Conservation (phyloP, 2,329 filamentous ascomycete genomes). For the Fusarium nelsonii region DNA sequence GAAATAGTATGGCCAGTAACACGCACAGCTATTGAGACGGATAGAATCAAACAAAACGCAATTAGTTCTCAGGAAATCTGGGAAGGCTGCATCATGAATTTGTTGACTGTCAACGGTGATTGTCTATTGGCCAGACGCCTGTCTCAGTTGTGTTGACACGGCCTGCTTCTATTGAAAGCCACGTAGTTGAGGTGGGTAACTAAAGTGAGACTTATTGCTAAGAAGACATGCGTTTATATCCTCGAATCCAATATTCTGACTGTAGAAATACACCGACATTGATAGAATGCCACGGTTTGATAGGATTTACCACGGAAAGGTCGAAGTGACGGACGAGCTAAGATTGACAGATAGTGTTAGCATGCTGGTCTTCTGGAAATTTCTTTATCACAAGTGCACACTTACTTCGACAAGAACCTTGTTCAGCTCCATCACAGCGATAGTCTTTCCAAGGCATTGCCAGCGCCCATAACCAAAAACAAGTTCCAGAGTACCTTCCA, state of each 20-base stretch:
- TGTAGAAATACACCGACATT: slow-evolving; percentile 51
- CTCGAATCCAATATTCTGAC: slow-evolving; percentile 37
- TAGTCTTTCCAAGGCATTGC: slow-evolving; percentile 55
- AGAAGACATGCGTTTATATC: neutral
- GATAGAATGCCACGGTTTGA: slow-evolving; percentile 49
- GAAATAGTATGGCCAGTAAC: too few relatives aligned
- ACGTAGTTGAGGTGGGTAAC: too few relatives aligned
- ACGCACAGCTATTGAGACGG: too few relatives aligned
- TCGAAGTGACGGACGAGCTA: slow-evolving; percentile 52
- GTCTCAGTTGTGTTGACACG: too few relatives aligned
- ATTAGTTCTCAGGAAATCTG: too few relatives aligned
- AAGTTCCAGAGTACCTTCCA: slow-evolving; percentile 56
- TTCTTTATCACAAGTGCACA: accelerated
- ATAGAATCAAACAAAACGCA: too few relatives aligned
- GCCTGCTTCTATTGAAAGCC: too few relatives aligned
- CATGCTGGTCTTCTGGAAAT: accelerated
- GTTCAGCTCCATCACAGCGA: slow-evolving; percentile 57
- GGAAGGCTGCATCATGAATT: too few relatives aligned
- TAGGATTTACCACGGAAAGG: slow-evolving; percentile 48
- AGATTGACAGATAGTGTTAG: neutral
- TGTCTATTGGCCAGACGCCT: too few relatives aligned
- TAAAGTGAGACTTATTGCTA: too few relatives aligned
- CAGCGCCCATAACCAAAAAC: slow-evolving; percentile 57
- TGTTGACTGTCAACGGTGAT: too few relatives aligned
- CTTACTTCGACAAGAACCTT: slow-evolving; percentile 58